These are phyloP conservation scores for Eudorina sp. DNA, from an alignment of 139 green algal genomes.

Conservation along the genomic window DNA sequence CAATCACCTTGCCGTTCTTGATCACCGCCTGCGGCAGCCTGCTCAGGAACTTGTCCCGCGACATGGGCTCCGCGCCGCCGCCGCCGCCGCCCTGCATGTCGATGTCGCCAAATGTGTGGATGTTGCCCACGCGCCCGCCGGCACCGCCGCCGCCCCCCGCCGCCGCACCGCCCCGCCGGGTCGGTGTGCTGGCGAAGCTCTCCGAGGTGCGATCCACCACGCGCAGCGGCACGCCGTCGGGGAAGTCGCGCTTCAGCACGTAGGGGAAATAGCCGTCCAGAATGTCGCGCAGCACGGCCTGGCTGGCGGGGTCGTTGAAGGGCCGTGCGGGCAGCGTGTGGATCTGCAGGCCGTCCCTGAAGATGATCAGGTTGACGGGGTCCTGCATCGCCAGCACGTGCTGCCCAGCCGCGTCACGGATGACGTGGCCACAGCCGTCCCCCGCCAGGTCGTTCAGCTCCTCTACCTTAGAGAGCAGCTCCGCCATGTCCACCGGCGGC, in stretches of 20 bases:
- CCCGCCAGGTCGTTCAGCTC: conserved; percentile 65
- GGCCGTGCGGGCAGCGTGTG: conserved; percentile 41
- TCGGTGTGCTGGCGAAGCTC: neutral
- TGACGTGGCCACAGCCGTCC: conserved; percentile 53
- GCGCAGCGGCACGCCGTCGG: conserved; percentile 70
- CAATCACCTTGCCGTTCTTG: conserved; percentile 65
- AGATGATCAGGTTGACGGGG: conserved; percentile 59
- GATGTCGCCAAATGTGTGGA: conserved; percentile 57
- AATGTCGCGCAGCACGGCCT: conserved; percentile 53
- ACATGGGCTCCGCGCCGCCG: conserved; percentile 18
- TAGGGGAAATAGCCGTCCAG: conserved; percentile 68
- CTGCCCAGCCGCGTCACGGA: conserved; percentile 17
- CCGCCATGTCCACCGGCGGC: conserved; percentile 12
- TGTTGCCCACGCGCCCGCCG: conserved; percentile 44
- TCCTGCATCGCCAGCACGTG: conserved; percentile 59
- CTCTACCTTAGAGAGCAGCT: conserved; percentile 50
- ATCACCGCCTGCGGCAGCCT: conserved; percentile 70
- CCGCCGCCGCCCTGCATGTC: neutral
- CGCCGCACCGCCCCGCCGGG: neutral
- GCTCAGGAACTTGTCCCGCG: conserved; percentile 62
- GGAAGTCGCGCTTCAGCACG: conserved; percentile 62
- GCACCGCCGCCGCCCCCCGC: neutral
- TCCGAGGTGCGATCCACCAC: conserved; percentile 49
- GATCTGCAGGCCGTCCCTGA: conserved; percentile 60
- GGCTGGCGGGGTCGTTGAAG: conserved; percentile 44